Conservation (phyloP, 202 grass and related monocot species). For the Setaria viridis region DNA sequence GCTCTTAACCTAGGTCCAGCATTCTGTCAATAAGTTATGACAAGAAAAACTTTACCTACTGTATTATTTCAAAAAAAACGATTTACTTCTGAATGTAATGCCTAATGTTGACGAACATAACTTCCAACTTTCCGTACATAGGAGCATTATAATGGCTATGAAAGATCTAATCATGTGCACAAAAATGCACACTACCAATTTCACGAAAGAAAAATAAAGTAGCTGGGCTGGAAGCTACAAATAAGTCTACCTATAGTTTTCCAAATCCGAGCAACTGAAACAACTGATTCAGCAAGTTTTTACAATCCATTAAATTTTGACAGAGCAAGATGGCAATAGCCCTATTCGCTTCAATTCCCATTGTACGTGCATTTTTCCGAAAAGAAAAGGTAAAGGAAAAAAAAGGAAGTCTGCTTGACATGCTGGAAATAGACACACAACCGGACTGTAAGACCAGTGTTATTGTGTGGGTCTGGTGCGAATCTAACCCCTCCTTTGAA, state of each 20-base stretch:
- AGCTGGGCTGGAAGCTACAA: background rate
- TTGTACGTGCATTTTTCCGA: background rate
- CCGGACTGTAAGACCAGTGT: background rate
- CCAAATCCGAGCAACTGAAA: background rate
- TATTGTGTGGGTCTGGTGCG: background rate
- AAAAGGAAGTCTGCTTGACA: background rate
- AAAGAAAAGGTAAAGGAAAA: background rate
- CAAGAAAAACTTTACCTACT: background rate
- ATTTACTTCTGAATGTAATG: background rate
- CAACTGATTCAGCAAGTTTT: background rate
- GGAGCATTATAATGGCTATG: background rate
- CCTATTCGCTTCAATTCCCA: background rate
- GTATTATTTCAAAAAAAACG: background rate
- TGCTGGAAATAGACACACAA: background rate
- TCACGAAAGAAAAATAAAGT: background rate
- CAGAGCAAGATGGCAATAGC: background rate
- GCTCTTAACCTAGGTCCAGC: conserved; percentile 1
- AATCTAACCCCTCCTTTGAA: background rate
- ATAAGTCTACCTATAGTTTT: conserved; percentile 1
- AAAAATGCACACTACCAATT: background rate
- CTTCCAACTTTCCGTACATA: background rate
- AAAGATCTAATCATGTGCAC: background rate
- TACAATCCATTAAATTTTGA: background rate
- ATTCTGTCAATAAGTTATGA: background rate
- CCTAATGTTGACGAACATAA: conserved; percentile 1